Evolutionary conservation across 2,329 filamentous ascomycete species (phyloP), one percentile per base, ranked within the genome.

Genomic region (Sclerotinia trifoliorum): DNA sequence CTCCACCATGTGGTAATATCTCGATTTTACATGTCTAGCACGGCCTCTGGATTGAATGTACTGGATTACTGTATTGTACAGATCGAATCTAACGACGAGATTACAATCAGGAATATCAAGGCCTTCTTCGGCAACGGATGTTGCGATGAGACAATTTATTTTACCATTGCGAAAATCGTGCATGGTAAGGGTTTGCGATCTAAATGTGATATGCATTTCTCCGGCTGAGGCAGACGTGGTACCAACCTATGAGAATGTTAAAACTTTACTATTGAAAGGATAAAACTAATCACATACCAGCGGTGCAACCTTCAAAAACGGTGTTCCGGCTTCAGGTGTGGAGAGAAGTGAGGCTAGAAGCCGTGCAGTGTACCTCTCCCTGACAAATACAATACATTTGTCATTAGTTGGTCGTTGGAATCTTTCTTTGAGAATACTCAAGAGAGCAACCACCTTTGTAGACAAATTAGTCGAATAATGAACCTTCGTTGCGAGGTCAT

Each of bases 31-130:
- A 74, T 93, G 90, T 51, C 95, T 86, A 17, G 95, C 95, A 66
- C 95, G 87, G 0, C 95, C 95, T 71, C 93, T 87, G 19, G 94
- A 97, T 78, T 99, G 95, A 26, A 98, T 89, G 76, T 97, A 98
- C 75, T 96, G 92, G 65, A 98, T 98, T 78, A 97, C 88, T 0
- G 94, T 97, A 15, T 85, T 84, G 79, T 93, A 97, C 2, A 96
- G 84, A 76, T 98, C 93, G 75, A 97, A 99, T 2, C 94, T 80
- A 69, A 91, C 82, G 42, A 90, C 81, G 1, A 89, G 77, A 71
- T 90, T 89, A 77, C 88, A 90, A 67, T 89, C 86, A 0, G 88
- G 88, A 60, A 90, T 85, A 73, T 90, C 88, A 17, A 90, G 83
- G 0, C 88, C 88, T 75, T 90, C 88, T 73, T 90, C 88, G 0